A percentile compares a stretch with the other conserved stretches of the same genome.
Conservation (phyloP, 1,139 yeast species). For the Blastobotrys niveus region DNA sequence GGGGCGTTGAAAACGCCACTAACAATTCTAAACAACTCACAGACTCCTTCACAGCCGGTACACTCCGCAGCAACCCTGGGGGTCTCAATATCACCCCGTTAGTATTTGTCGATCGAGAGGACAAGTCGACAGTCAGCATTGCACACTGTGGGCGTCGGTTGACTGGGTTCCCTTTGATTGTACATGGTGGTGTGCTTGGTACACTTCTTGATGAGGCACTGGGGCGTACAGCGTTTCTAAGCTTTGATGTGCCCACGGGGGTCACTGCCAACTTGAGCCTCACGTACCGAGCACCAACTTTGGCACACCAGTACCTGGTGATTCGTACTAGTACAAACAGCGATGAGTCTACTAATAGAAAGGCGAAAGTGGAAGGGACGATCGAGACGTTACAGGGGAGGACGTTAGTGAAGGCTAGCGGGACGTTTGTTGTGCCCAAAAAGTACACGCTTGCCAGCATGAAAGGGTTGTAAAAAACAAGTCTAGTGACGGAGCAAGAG, state of each 20-base stretch:
- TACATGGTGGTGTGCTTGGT: constrained; percentile 89
- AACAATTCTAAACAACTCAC: constrained; percentile 31
- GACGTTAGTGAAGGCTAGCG: constrained; percentile 34
- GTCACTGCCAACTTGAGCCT: constrained; percentile 47
- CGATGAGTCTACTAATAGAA: constrained; percentile 32
- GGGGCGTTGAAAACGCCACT: constrained; percentile 46
- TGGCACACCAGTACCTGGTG: constrained; percentile 73
- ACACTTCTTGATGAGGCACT: constrained; percentile 73
- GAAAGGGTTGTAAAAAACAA: constrained; percentile 11
- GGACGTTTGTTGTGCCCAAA: constrained; percentile 23
- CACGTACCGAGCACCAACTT: constrained; percentile 64
- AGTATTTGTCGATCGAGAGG: constrained; percentile 52
- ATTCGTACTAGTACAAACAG: constrained; percentile 46
- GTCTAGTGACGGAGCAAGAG: too few species aligned
- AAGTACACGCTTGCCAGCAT: constrained; percentile 18
- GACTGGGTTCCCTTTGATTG: constrained; percentile 81
- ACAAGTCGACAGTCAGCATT: constrained; percentile 56
- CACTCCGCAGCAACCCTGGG: constrained; percentile 54
- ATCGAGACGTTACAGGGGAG: constrained; percentile 39
- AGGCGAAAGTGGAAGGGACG: constrained; percentile 39
- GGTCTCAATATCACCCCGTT: constrained; percentile 72
- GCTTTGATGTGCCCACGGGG: constrained; percentile 20
- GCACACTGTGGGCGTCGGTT: constrained; percentile 73
- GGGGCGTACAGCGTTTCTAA: constrained; percentile 51
- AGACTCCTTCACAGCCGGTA: constrained; percentile 33